Evolutionary conservation across 176 grass and related monocot genomes (phyloP), one percentile per base, ranked within the genome.

Genomic region (Ananas comosus): DNA sequence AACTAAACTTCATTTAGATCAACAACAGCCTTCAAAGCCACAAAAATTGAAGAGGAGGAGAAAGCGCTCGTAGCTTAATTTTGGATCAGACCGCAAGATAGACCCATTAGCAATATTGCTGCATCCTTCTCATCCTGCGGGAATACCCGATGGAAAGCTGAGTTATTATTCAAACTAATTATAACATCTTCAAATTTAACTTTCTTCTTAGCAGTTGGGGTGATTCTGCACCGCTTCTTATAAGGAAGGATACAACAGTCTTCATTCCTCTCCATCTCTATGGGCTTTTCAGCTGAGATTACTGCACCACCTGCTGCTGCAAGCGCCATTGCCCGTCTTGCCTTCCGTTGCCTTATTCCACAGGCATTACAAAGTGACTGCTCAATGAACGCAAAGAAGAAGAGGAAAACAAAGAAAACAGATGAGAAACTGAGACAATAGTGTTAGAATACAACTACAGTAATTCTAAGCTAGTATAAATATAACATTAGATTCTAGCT

Each of bases 351-450:
- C 65, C 79, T 70, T 81, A 81, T 81, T 22, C 79, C 79, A 53
- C 79, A 81, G n/a, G 79, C 79, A 70, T 81, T 81, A 23, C 79
- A 81, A 25, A 81, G 74, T 22, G 79, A 81, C 79, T 81, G 53
- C 72, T 57, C 49, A 13, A 18, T 10, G 53, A 16, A 49, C 21
- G 18, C 12, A 48, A 67, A 16, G 4, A 64, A 53, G 49, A 49
- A 47, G 48, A 54, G 7, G 11, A 54, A 25, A 42, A 42, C 33
- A 42, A 33, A 33, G 29, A 33, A 33, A 33, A 42, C 33, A 42
- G 7, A 7, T 42, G 33, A 42, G 33, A 42, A 42, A 42, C 5
- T 42, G 33, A 42, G 17, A 12, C 10, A 10, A 50, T 16, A 51
- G 50, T 4, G 50, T 4, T 18, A 61, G 56, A 22, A 19, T 61